Evolutionary conservation across 2,329 filamentous ascomycete genomes (phyloP).

Genomic region (Akanthomyces muscarius): DNA sequence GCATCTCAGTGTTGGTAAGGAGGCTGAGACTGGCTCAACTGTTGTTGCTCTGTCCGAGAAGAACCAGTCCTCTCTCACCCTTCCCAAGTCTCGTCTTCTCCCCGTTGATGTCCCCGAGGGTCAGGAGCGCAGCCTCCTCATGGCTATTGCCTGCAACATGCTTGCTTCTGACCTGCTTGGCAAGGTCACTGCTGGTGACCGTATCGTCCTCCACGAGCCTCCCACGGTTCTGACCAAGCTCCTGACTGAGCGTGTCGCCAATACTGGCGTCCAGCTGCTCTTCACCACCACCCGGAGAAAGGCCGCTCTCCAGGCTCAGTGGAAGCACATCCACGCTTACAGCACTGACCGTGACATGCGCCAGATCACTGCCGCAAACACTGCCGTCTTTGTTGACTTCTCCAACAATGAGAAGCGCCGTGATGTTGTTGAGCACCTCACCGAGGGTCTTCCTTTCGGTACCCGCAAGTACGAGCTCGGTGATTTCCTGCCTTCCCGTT

Average conservation of each 20-base stretch:
- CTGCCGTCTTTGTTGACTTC: slow-evolving; percentile 15
- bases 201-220: slow-evolving; percentile 17
- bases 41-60: slow-evolving; percentile 15
- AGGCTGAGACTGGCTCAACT: slow-evolving; percentile 10
- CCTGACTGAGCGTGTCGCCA: slow-evolving; percentile 7
- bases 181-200: slow-evolving; percentile 11
- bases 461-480: slow-evolving; percentile 15
- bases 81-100: slow-evolving; percentile 15
- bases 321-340: slow-evolving; percentile 17
- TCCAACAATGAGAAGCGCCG: slow-evolving; percentile 12
- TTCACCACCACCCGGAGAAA: slow-evolving; percentile 16
- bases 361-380: slow-evolving; percentile 15
- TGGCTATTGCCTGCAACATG: slow-evolving; percentile 16
- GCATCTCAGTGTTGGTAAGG: slow-evolving; percentile 13
- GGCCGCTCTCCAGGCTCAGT: slow-evolving; percentile 11
- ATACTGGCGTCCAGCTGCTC: slow-evolving; percentile 11
- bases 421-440: slow-evolving; percentile 16
- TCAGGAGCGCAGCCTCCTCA: slow-evolving; percentile 9
- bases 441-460: slow-evolving; percentile 15
- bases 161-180: slow-evolving; percentile 12
- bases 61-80: slow-evolving; percentile 12
- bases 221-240: slow-evolving; percentile 12
- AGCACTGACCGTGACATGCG: slow-evolving; percentile 14
- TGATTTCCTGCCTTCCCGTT: slow-evolving; percentile 15
- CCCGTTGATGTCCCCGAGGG: slow-evolving; percentile 13